Percentiles rank a stretch among this genome's conserved stretches.
Evolutionary conservation across 2,329 filamentous ascomycete species (phyloP).

Genomic region (Albifimbria verrucaria): DNA sequence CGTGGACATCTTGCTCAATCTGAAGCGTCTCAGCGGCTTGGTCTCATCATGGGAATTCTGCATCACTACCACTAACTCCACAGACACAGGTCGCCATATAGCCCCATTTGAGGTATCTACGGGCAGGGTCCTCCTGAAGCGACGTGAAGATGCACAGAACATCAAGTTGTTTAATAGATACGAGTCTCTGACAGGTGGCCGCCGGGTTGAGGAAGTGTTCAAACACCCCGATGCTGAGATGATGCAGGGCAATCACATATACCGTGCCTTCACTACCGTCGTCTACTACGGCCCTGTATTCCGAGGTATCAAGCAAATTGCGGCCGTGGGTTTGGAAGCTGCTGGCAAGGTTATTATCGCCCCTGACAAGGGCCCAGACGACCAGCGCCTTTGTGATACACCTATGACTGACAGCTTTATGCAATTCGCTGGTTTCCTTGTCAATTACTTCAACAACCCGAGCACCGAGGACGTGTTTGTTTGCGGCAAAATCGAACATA

Average conservation of each 20-base stretch:
- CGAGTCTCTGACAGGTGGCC: not conserved
- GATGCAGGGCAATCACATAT: not conserved
- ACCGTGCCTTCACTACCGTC: not conserved
- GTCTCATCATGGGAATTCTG: not conserved
- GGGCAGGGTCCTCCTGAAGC: not conserved
- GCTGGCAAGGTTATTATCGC: not conserved
- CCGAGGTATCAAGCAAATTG: not conserved
- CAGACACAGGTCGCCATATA: not conserved
- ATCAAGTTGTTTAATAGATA: not conserved
- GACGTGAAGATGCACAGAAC: not conserved
- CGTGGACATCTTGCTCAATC: not conserved
- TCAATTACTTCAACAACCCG: conserved; percentile 2
- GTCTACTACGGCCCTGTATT: not conserved
- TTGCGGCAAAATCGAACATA: not conserved
- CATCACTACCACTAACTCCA: not conserved
- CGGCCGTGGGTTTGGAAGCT: not conserved
- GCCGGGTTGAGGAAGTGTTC: not conserved
- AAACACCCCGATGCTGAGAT: not conserved
- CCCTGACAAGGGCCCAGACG: not conserved
- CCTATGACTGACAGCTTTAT: conserved; percentile 1
- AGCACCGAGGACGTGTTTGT: not conserved
- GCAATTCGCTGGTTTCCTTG: conserved; percentile 2
- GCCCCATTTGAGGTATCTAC: not conserved
- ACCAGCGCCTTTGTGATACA: not conserved
- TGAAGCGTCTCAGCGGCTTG: not conserved